phyloP scores from a whole-genome alignment of 2,329 filamentous ascomycete genomes.

The Colletotrichum sp. region DNA sequence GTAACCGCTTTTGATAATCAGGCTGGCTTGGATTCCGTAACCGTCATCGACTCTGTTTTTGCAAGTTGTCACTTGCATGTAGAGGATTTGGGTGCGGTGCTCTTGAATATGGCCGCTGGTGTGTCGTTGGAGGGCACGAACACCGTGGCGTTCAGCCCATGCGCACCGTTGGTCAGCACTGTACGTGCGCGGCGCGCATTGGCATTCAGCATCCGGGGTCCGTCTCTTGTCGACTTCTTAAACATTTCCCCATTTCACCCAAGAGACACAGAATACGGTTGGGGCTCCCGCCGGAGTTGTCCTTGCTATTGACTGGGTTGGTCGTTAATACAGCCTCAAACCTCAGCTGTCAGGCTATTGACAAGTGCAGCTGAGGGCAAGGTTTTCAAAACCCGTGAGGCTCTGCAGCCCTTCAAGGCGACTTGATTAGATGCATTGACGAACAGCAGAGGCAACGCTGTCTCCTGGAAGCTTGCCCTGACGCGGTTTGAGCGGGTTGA shows the following conservation, averaged over 20 bases:
- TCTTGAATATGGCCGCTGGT: not conserved
- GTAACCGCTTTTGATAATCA: slow-evolving; percentile 7
- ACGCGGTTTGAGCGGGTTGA: not conserved
- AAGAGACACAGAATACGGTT: not conserved
- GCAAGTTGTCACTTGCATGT: not conserved
- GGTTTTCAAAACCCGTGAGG: not conserved
- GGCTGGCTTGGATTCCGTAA: not conserved
- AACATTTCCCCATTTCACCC: not conserved
- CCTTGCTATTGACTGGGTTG: not conserved
- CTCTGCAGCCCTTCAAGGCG: not conserved
- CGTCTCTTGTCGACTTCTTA: not conserved
- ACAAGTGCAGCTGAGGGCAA: not conserved
- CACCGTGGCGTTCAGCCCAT: not conserved
- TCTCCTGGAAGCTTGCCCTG: not conserved
- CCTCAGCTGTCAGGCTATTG: not conserved
- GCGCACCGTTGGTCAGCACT: not conserved
- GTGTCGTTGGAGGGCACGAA: not conserved
- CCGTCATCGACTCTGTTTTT: not conserved
- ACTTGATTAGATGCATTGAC: not conserved
- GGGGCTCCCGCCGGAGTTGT: not conserved
- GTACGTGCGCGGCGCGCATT: not conserved
- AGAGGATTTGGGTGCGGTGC: not conserved
- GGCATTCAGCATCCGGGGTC: not conserved
- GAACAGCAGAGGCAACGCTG: not conserved
- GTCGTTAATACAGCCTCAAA: not conserved